phyloP scores from a whole-genome alignment of 495 filamentous ascomycete species.

The Tuber aestivum region DNA sequence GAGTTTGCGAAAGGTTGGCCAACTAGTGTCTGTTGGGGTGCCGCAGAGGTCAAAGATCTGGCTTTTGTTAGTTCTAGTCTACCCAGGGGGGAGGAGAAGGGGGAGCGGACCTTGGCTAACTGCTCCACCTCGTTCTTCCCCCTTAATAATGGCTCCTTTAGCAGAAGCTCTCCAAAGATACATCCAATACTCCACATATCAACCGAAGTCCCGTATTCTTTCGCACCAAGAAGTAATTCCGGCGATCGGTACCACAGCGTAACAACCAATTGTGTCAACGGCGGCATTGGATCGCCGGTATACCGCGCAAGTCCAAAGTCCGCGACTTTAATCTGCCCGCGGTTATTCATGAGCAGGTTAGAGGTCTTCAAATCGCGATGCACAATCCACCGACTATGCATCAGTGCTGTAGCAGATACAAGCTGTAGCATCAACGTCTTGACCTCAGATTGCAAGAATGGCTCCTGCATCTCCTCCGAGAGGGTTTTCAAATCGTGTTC shows the following conservation, averaged over 20 bases:
- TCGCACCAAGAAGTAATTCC: conserved; percentile 78
- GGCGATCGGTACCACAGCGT: conserved; percentile 96
- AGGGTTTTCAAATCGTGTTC: conserved; percentile 96
- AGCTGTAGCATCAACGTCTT: conserved; percentile 87
- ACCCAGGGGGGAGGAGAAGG: not conserved
- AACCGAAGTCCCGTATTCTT: conserved; percentile 67
- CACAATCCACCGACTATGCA: conserved; percentile 87
- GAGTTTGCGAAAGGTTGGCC: conserved; percentile 80
- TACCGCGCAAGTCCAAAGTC: conserved; percentile 98
- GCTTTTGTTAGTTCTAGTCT: conserved; percentile 20
- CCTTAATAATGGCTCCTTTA: conserved; percentile 75
- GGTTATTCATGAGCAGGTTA: conserved; percentile 92
- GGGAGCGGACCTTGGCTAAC: conserved; percentile 51
- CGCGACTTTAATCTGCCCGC: conserved; percentile 88
- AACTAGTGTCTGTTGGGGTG: conserved; percentile 75
- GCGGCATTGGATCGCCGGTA: conserved; percentile 71
- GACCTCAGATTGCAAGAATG: conserved; percentile 85
- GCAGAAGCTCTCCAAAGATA: conserved; percentile 88
- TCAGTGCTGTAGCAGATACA: conserved; percentile 70
- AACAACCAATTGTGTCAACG: conserved; percentile 88
- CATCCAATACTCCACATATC: conserved; percentile 97
- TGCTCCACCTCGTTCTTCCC: conserved; percentile 95
- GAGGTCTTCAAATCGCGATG: conserved; percentile 96
- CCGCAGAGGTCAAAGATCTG: conserved; percentile 85
- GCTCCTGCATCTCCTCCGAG: conserved; percentile 87